phyloP scores from a whole-genome alignment of 2,329 filamentous ascomycete genomes.

The Daldinia eschscholtzii region DNA sequence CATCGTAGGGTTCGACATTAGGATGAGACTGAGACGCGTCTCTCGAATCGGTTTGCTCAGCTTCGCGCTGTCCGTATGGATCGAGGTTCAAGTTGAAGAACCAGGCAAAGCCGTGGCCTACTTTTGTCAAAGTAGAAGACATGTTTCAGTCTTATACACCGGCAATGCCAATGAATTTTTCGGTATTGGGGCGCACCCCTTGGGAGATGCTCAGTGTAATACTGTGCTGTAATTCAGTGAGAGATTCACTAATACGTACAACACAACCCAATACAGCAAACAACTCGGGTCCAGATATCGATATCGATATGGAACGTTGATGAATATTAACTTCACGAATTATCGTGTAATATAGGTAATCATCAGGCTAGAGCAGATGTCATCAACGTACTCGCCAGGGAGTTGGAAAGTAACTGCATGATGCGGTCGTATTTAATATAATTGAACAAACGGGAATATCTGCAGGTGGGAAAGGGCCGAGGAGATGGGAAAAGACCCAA shows the following conservation, averaged over 20 bases:
- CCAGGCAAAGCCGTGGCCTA: constrained; percentile 81
- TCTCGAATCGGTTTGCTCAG: constrained; percentile 64
- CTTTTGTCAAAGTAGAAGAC: constrained; percentile 60
- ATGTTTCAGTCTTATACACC: constrained; percentile 31
- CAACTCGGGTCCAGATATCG: constrained; percentile 4
- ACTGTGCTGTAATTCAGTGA: constrained; percentile 8
- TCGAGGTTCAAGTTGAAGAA: constrained; percentile 83
- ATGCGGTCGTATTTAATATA: constrained; percentile 41
- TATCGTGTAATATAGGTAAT: constrained; percentile 11
- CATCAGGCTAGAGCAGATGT: constrained; percentile 24
- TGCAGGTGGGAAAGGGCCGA: constrained; percentile 32
- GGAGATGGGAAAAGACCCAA: constrained; percentile 14
- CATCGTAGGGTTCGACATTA: constrained; percentile 79
- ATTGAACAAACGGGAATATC: constrained; percentile 17
- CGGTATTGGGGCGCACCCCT: constrained; percentile 17
- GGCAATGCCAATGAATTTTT: constrained; percentile 10
- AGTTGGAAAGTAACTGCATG: constrained; percentile 26
- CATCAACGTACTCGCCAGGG: constrained; percentile 29
- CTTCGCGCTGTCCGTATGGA: constrained; percentile 56
- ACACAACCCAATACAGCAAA: constrained; percentile 20
- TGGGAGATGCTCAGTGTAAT: constrained; percentile 7
- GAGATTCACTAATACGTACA: neutral
- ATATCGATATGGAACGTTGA: neutral
- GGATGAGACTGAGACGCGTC: constrained; percentile 53
- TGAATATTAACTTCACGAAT: constrained; percentile 19